A percentile compares a stretch with the other conserved stretches of the same genome.
These are phyloP conservation scores for Rhexocercosporidium sp. DNA, from an alignment of 2,329 filamentous ascomycete species.

Conservation along the genomic window DNA sequence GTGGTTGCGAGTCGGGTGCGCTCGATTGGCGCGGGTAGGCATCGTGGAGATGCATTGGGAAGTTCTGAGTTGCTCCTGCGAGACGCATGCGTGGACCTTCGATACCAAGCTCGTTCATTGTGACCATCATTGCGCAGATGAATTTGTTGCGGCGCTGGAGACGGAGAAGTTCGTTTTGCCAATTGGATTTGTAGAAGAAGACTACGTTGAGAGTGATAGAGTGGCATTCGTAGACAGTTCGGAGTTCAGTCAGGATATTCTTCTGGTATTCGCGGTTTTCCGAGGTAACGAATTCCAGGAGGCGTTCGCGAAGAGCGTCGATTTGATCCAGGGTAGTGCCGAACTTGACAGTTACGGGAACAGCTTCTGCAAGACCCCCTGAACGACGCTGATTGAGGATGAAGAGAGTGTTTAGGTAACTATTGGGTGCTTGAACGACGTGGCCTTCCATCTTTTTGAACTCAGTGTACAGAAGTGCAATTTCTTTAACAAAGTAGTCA, in stretches of 20 bases:
- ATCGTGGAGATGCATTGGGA: conserved; percentile 39
- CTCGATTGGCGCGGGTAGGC: conserved; percentile 32
- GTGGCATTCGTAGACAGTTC: conserved; percentile 79
- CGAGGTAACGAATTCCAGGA: conserved; percentile 80
- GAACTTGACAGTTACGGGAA: conserved; percentile 85
- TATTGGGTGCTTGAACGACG: conserved; percentile 94
- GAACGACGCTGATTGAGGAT: conserved; percentile 94
- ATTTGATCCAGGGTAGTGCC: conserved; percentile 85
- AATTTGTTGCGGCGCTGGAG: conserved; percentile 93
- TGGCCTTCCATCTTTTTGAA: conserved; percentile 99
- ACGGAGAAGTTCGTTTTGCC: conserved; percentile 92
- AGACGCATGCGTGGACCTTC: conserved; percentile 43
- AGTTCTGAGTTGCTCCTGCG: conserved; percentile 38
- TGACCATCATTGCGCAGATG: conserved; percentile 86
- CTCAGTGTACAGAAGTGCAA: conserved; percentile 90
- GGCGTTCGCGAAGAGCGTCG: conserved; percentile 76
- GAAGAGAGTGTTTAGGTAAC: conserved; percentile 88
- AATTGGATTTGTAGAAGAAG: conserved; percentile 98
- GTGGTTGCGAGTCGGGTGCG: not conserved
- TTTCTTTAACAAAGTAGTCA: conserved; percentile 96
- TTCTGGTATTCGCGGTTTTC: conserved; percentile 90
- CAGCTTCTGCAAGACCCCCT: conserved; percentile 83
- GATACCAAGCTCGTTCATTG: conserved; percentile 58
- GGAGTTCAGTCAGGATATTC: conserved; percentile 86
- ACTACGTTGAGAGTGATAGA: conserved; percentile 89